Evolutionary conservation across 2,329 filamentous ascomycete species (phyloP), one percentile per base, ranked within the genome.

Genomic region (Calonectria leucothoes): DNA sequence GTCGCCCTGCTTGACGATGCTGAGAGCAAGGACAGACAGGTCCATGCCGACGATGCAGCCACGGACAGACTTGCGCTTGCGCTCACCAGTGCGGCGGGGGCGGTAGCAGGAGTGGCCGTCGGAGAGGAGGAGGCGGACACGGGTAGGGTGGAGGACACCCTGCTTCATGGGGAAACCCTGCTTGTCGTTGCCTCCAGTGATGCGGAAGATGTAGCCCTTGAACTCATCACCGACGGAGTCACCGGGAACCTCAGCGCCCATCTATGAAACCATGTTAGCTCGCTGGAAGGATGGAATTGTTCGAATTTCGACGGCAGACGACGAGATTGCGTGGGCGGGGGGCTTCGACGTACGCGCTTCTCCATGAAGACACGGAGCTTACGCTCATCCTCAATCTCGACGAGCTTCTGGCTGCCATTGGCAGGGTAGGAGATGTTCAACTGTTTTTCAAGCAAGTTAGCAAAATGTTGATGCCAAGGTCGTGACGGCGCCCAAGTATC

Each of bases 151-250:
- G 92, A 99, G 96, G 88, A 98, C 94, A 92, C 97, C 97, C 94
- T 99, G 97, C 95, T 99, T 99, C 97, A 99, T 99, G 83, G 97
- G 97, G 93, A 99, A 99, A 91, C 97, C 97, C 92, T 99, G 97
- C 95, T 99, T 99, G 94, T 99, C 97, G 94, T 99, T 99, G 87
- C 97, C 97, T 86, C 97, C 97, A 84, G 97, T 99, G 91, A 99
- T 98, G 87, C 93, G 94, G 94, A 99, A 95, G 91, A 99, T 93
- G 92, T 99, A 99, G 89, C 97, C 97, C 93, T 98, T 98, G 94
- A 98, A 99, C 91, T 99, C 97, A 86, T 98, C 96, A 85, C 97
- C 97, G 85, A 99, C 92, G 86, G 93, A 94, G 91, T 99, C 97
- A 85, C 94, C 97, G 83, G 94, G 89, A 83, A 99, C 94, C 91